Base-by-base conservation (phyloP, 768 basidiomycete genomes). In the Suillus spraguei region DNA sequence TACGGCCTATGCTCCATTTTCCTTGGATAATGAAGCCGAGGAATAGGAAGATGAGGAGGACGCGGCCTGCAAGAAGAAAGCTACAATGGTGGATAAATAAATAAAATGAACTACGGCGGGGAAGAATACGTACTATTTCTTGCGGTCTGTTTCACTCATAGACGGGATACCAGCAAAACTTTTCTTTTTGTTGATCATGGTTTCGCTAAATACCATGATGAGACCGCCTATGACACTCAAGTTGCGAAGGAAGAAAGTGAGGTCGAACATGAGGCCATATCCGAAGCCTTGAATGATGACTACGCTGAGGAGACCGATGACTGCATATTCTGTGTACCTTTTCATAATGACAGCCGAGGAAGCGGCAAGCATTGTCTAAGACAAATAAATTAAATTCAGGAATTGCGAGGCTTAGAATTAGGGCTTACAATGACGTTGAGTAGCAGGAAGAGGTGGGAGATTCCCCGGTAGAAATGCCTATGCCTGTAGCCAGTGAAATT, bases 161-260 rank as follows among this genome's bases (percentile, higher is more conserved):
- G 85, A 83, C 1, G 97, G 95, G 2, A 99, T 79, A 53, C 95
- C 96, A 13, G 96, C 97, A 69, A 99, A 99, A 50, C 89, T 80
- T 68, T 89, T 87, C 80, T 90, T 95, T 76, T 89, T 86, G 24
- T 88, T 91, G 63, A 92, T 84, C 85, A 99, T 91, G 1, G 94
- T 92, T 75, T 99, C 97, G 67, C 91, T 95, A 78, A 99, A 95
- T 32, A 99, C 96, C 97, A 99, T 99, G 79, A 99, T 89, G 53
- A 99, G 87, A 60, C 97, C 97, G 61, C 97, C 97, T 65, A 99
- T 95, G 73, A 99, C 97, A 66, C 90, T 92, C 62, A 99, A 84
- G 79, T 99, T 99, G 76, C 97, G 95, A 52, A 99, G 90, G 94
- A 99, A 99, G 86, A 99, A 99, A 80, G 93, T 99, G 76, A 99